phyloP scores from a whole-genome alignment of 208 protist genomes.

The Kentomonas sorsogonicus region DNA sequence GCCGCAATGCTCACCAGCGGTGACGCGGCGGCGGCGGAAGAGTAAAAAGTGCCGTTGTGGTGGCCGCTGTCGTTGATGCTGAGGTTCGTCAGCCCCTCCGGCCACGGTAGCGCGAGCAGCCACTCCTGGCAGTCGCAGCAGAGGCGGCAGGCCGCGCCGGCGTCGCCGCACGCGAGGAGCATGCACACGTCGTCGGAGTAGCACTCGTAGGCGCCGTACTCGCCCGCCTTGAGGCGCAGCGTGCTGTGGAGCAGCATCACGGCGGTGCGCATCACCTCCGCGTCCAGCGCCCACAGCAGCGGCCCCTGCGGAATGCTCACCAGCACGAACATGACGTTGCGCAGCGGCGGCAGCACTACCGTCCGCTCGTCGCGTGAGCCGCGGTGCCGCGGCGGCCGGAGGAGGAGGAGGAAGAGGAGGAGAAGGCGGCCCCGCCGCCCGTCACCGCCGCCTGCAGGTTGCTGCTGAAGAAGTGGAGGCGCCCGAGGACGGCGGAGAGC shows the following conservation, averaged over 20 bases:
- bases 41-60: too few species aligned
- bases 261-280: conserved; percentile 48
- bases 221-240: conserved; percentile 68
- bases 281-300: conserved; percentile 55
- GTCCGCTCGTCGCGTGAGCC: conserved; percentile 14
- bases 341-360: conserved; percentile 39
- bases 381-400: too few species aligned
- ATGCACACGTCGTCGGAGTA: conserved; percentile 79
- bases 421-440: too few species aligned
- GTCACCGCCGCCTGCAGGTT: conserved; percentile 58
- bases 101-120: conserved; percentile 75
- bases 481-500: conserved; percentile 28
- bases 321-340: conserved; percentile 71
- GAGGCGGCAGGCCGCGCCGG: conserved; percentile 74
- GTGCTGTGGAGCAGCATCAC: conserved; percentile 57
- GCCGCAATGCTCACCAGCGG: conserved; percentile 38
- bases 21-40: too few species aligned
- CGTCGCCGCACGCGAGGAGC: conserved; percentile 72
- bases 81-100: too few species aligned
- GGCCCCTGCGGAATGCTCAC: conserved; percentile 45
- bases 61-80: too few species aligned
- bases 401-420: too few species aligned
- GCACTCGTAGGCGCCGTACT: conserved; percentile 83
- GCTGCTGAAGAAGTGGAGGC: conserved; percentile 82
- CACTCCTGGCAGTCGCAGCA: conserved; percentile 70